phyloP scores from a whole-genome alignment of 305 asterid genomes.

The Fraxinus angustifolia region DNA sequence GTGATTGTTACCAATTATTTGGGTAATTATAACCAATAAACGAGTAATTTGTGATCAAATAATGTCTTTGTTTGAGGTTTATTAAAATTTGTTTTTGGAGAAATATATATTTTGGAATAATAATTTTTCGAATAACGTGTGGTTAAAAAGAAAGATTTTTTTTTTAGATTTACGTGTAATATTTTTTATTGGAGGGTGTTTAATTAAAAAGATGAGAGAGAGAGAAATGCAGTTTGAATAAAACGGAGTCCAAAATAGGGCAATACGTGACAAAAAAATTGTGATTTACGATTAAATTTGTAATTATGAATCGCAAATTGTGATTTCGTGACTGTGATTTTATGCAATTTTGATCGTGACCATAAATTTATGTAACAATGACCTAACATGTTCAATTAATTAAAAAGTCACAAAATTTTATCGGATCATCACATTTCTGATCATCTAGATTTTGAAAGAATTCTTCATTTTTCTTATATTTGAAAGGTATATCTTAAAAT shows the following conservation, averaged over 20 bases:
- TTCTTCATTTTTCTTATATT: background rate
- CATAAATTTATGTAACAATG: background rate
- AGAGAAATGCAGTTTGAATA: too few species aligned
- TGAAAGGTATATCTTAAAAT: too few species aligned
- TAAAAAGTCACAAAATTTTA: background rate
- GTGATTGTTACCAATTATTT: background rate
- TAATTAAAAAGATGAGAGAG: too few species aligned
- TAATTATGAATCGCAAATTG: background rate
- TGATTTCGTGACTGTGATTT: too few species aligned
- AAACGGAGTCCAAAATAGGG: too few species aligned
- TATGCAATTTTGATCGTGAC: background rate
- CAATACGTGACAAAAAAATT: background rate
- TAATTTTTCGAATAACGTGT: too few species aligned
- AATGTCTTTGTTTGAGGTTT: too few species aligned
- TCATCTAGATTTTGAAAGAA: background rate
- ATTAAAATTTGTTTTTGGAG: too few species aligned
- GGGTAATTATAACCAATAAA: background rate
- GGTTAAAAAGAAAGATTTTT: too few species aligned
- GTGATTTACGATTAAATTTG: background rate
- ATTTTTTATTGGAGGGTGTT: too few species aligned
- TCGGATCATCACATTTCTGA: background rate
- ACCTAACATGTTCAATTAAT: background rate
- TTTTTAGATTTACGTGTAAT: too few species aligned
- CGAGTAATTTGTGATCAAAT: background rate
- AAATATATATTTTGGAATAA: too few species aligned